phyloP scores from a whole-genome alignment of 352 stramenopile genomes.

The Phytopythium oedochilum region DNA sequence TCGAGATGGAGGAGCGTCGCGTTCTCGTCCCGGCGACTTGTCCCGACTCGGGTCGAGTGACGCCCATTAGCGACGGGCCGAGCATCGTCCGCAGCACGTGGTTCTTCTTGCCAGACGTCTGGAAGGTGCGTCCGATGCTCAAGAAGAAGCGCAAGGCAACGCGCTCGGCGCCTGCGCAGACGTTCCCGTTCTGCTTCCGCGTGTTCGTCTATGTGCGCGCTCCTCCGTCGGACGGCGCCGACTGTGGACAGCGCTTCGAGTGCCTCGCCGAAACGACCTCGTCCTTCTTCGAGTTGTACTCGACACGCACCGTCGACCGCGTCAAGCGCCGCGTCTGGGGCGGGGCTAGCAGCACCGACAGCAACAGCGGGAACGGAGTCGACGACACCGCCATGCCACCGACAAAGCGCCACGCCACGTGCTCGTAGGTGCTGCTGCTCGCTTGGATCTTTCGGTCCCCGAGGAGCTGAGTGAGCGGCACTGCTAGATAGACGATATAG shows the following conservation, averaged over 20 bases:
- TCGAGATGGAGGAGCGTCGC: constrained; percentile 75
- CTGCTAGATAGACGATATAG: not conserved
- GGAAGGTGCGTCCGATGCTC: constrained; percentile 85
- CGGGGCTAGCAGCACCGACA: constrained; percentile 4
- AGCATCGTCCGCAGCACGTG: constrained; percentile 58
- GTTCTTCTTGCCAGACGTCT: constrained; percentile 86
- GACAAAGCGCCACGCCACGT: constrained; percentile 3
- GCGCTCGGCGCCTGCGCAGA: constrained; percentile 70
- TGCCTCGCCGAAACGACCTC: constrained; percentile 61
- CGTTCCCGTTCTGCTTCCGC: constrained; percentile 85
- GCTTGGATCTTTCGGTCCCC: too few relatives aligned
- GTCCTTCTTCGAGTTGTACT: constrained; percentile 83
- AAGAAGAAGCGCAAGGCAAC: constrained; percentile 89
- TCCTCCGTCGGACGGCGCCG: constrained; percentile 2
- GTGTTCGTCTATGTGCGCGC: constrained; percentile 62
- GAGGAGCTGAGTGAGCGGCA: not conserved
- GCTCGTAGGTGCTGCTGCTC: constrained; percentile 8
- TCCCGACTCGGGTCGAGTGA: constrained; percentile 7
- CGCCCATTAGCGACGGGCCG: not conserved
- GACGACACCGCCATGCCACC: not conserved
- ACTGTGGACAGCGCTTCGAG: constrained; percentile 14
- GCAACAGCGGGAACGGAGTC: not conserved
- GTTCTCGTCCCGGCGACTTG: constrained; percentile 11
- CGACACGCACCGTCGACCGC: constrained; percentile 78
- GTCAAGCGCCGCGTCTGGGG: constrained; percentile 75